A percentile compares a stretch with the other conserved stretches of the same genome.
These are phyloP conservation scores for Hortiboletus rubellus DNA, from an alignment of 1,284 basidiomycete genomes.

Conservation along the genomic window DNA sequence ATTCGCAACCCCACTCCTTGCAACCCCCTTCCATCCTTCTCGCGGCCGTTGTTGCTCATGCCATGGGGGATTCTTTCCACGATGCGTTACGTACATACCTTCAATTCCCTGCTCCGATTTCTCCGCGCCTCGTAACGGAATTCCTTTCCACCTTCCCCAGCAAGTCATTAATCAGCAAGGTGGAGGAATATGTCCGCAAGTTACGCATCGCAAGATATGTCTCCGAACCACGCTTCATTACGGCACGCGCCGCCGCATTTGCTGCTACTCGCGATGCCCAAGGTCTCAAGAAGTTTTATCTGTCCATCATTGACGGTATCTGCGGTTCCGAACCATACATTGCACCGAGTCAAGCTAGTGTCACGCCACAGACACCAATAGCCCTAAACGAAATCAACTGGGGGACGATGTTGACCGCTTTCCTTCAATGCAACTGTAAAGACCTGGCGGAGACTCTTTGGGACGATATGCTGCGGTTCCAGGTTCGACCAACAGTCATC, in stretches of 20 bases:
- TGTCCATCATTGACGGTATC: slow-evolving; percentile 50
- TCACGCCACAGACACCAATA: slow-evolving; percentile 42
- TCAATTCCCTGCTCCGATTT: slow-evolving; percentile 40
- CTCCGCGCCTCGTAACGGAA: slow-evolving; percentile 33
- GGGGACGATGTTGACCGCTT: slow-evolving; percentile 61
- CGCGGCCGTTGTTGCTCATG: slow-evolving; percentile 57
- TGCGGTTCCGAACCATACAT: slow-evolving; percentile 47
- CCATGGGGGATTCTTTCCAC: slow-evolving; percentile 53
- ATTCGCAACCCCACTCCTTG: slow-evolving; percentile 12
- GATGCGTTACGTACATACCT: slow-evolving; percentile 50
- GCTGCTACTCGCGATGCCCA: slow-evolving; percentile 34
- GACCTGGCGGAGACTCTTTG: slow-evolving; percentile 62
- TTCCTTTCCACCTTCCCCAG: slow-evolving; percentile 43
- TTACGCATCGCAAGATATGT: slow-evolving; percentile 54
- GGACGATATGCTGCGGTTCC: slow-evolving; percentile 57
- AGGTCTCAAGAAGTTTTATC: slow-evolving; percentile 48
- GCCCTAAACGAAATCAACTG: slow-evolving; percentile 57
- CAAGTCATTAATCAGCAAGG: slow-evolving; percentile 38
- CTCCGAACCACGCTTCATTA: slow-evolving; percentile 48
- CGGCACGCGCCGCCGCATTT: slow-evolving; percentile 50
- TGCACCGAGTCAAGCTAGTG: slow-evolving; percentile 39
- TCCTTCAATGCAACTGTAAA: slow-evolving; percentile 50
- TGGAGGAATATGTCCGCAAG: slow-evolving; percentile 45
- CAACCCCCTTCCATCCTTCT: slow-evolving; percentile 46
- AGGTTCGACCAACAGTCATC: slow-evolving; percentile 47